Evolutionary conservation across 208 protist genomes (phyloP), one percentile per base, ranked within the genome.

Genomic region (Borovskyia barvae): DNA sequence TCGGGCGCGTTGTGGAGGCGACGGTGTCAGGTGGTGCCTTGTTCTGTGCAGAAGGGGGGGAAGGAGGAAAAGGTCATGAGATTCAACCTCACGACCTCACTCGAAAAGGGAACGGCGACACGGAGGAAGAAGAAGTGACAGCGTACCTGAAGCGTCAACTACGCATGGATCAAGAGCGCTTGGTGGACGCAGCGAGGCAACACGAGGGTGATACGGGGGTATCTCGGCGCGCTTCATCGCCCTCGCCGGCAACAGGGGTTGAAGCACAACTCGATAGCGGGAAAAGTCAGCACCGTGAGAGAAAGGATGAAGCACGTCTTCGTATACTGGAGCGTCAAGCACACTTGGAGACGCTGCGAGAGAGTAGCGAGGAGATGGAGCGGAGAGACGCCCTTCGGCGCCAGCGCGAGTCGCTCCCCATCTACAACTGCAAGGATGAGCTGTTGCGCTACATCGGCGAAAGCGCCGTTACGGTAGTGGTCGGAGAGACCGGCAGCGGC

Each of bases 401-500:
- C 0, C 63, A 77, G 43, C 66, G 66, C 33, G 70, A 63, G 35
- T 73, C 72, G 11, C 71, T 94, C 8, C 88, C 88, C 26, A 94
- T 94, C 59, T 85, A 73, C 42, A 64, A 41, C 29, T 89, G 80
- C 57, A 68, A 74, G 28, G 58, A 71, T 1, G 85, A 90, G 46
- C 74, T 94, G n/a, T 63, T 97, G 40, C 73, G 79, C 50, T 85
- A 70, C 51, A 80, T 95, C 35, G 78, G 84, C 20, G 82, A 93
- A 67, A 93, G 89, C 56, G 67, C 82, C 35, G 70, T 94, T 43
- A 79, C 76, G 12, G 73, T 97, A 17, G 75, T 97, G 11, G 75
- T 91, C 32, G 92, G 92, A 40, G 92, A 95, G 48, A 97, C 92
- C 9, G 92, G 92, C 35, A 93, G 84, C 30, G 92, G 92, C 14